Evolutionary conservation across 2,329 filamentous ascomycete species (phyloP).

Genomic region (Pezicula radicicola): DNA sequence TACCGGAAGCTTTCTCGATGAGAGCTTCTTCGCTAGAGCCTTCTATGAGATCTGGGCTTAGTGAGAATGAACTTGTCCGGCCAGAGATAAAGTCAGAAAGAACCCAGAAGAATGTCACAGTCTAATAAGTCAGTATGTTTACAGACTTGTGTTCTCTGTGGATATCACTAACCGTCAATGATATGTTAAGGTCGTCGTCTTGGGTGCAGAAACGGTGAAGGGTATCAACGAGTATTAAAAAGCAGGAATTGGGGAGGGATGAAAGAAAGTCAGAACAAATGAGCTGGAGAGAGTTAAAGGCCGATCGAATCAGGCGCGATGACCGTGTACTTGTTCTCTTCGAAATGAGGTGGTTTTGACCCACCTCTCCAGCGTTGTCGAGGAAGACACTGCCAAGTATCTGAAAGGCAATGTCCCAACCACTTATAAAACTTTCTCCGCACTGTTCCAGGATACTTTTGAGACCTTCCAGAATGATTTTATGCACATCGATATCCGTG

Average conservation of each 20-base stretch:
- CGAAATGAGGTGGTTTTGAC: slow-evolving; percentile 11
- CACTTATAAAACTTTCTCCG: slow-evolving; percentile 77
- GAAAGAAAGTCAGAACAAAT: slow-evolving; percentile 92
- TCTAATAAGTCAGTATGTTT: slow-evolving; percentile 41
- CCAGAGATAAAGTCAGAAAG: slow-evolving; percentile 81
- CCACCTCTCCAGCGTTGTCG: slow-evolving; percentile 23
- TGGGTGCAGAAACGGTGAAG: slow-evolving; percentile 88
- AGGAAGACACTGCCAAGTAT: slow-evolving; percentile 82
- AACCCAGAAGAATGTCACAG: slow-evolving; percentile 94
- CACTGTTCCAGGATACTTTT: slow-evolving; percentile 83
- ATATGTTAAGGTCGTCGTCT: slow-evolving; percentile 90
- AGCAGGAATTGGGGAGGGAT: slow-evolving; percentile 68
- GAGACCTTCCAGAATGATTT: slow-evolving; percentile 73
- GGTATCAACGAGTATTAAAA: slow-evolving; percentile 77
- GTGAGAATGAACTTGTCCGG: slow-evolving; percentile 54
- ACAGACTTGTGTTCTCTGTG: slow-evolving; percentile 8
- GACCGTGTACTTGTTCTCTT: slow-evolving; percentile 50
- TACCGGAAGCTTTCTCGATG: slow-evolving; percentile 54
- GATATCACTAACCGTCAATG: slow-evolving; percentile 67
- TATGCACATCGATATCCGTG: slow-evolving; percentile 76
- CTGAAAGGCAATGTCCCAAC: slow-evolving; percentile 83
- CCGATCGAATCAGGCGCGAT: slow-evolving; percentile 74
- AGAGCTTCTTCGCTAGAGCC: slow-evolving; percentile 55
- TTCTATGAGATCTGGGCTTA: slow-evolving; percentile 54
- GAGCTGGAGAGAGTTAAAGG: slow-evolving; percentile 86